Evolutionary conservation across 2,329 filamentous ascomycete genomes (phyloP).

Genomic region (Aspergillus japonicus): DNA sequence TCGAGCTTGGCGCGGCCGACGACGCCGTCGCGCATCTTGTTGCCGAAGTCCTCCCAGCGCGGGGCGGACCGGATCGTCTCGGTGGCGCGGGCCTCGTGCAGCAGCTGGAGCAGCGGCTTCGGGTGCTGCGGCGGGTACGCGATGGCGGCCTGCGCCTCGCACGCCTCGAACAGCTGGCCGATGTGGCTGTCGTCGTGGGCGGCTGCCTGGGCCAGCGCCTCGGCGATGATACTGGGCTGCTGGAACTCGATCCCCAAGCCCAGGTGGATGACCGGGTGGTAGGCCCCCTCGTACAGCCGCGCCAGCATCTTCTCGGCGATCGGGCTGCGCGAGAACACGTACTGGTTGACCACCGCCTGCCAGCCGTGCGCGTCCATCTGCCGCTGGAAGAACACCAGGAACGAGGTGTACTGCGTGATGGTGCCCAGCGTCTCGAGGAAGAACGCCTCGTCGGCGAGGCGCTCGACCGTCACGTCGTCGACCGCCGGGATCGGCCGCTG

Average conservation of each 20-base stretch:
- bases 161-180: neutral
- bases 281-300: conserved; percentile 58
- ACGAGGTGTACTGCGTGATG: conserved; percentile 60
- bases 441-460: no score
- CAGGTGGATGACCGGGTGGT: conserved; percentile 79
- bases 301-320: conserved; percentile 63
- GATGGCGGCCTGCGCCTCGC: neutral
- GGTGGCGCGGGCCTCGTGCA: neutral
- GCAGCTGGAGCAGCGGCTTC: neutral
- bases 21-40: neutral
- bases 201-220: conserved; percentile 71
- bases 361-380: conserved; percentile 63
- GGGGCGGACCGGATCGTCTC: neutral
- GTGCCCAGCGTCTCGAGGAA: neutral
- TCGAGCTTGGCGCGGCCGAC: neutral
- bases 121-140: neutral
- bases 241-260: conserved; percentile 76
- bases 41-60: neutral
- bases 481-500: no score
- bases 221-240: conserved; percentile 72
- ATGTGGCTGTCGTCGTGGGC: conserved; percentile 53
- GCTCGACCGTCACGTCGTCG: no score
- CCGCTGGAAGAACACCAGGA: conserved; percentile 66
- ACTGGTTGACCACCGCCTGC: conserved; percentile 59
- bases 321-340: conserved; percentile 61